phyloP scores from a whole-genome alignment of 345 rosid species.

The Erysimum cheiranthoides region DNA sequence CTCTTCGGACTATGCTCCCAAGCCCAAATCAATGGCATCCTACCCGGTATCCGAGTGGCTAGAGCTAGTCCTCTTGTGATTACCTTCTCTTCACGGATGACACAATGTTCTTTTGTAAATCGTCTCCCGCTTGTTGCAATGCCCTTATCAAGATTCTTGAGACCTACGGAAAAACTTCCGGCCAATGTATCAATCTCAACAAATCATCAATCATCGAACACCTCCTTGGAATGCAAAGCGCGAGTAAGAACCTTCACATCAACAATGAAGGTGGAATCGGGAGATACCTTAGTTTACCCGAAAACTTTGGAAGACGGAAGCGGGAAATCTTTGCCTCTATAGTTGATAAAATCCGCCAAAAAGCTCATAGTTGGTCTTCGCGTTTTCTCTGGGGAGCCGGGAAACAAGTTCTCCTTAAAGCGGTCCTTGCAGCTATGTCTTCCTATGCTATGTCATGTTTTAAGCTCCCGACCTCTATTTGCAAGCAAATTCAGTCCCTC shows the following conservation, averaged over 20 bases:
- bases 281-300: background rate
- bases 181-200: background rate
- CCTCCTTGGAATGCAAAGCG: background rate
- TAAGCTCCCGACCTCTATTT: too few species aligned
- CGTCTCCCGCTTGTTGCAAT: background rate
- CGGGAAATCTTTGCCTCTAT: too few species aligned
- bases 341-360: too few species aligned
- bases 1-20: background rate
- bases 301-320: background rate
- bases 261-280: background rate
- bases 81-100: background rate
- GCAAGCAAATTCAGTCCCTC: too few species aligned
- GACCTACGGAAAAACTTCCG: background rate
- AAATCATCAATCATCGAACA: background rate
- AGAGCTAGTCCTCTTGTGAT: background rate
- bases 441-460: too few species aligned
- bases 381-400: too few species aligned
- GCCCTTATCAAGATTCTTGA: background rate
- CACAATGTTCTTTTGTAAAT: background rate
- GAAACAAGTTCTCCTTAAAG: too few species aligned
- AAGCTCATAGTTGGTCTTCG: too few species aligned
- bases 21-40: background rate
- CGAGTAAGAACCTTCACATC: background rate
- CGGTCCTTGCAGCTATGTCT: too few species aligned
- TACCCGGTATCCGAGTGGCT: background rate